phyloP scores from a whole-genome alignment of 441 rosid species.

The Euphorbia celastroides region DNA sequence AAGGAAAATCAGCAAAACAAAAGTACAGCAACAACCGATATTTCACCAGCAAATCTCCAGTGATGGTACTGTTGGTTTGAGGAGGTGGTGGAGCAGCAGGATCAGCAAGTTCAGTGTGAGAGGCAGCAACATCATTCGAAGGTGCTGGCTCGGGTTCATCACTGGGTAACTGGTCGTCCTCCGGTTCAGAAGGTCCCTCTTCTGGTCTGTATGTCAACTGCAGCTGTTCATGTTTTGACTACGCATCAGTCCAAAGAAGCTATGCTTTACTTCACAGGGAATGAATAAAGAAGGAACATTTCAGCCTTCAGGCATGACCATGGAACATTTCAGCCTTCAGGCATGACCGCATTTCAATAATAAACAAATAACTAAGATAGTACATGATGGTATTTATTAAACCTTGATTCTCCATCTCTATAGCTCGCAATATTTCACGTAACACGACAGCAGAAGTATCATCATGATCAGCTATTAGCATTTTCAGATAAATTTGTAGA shows the following conservation, averaged over 20 bases:
- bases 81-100: conserved; percentile 42
- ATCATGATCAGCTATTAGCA: background rate
- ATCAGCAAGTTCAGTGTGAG: conserved; percentile 38
- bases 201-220: conserved; percentile 84
- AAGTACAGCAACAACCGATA: conserved; percentile 3
- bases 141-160: conserved; percentile 61
- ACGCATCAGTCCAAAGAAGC: conserved; percentile 26
- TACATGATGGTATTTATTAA: background rate
- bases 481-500: background rate
- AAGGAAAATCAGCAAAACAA: conserved; percentile 14
- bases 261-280: too few relatives aligned
- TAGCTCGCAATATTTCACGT: too few relatives aligned
- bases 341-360: too few relatives aligned
- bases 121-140: conserved; percentile 37
- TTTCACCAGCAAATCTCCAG: conserved; percentile 82
- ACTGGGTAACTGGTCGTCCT: conserved; percentile 42
- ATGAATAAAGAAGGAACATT: background rate
- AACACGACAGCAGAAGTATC: too few relatives aligned
- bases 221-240: conserved; percentile 48
- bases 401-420: background rate
- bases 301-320: background rate
- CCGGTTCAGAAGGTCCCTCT: conserved; percentile 66
- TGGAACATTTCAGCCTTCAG: too few relatives aligned
- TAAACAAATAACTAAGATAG: background rate
- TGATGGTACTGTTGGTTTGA: conserved; percentile 42